A percentile compares a stretch with the other conserved stretches of the same genome.
These are phyloP conservation scores for Daldinia concentrica DNA, from an alignment of 495 filamentous ascomycete species.

Conservation along the genomic window DNA sequence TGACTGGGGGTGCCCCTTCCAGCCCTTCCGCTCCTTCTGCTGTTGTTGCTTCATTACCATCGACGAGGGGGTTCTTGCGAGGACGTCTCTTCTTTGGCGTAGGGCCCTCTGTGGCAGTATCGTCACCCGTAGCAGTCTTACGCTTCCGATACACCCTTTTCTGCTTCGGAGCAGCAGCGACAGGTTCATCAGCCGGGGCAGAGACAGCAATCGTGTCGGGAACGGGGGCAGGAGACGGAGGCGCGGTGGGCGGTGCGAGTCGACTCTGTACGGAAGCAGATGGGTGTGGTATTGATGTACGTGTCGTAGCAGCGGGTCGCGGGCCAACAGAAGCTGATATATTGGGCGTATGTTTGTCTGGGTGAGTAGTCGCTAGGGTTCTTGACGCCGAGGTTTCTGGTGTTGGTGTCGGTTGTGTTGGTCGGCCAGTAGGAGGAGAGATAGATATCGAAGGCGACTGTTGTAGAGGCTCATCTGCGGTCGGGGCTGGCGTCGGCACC, in stretches of 20 bases:
- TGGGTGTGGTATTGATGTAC: constrained; percentile 9
- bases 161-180: constrained; percentile 36
- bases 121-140: constrained; percentile 24
- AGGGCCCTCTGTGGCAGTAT: constrained; percentile 26
- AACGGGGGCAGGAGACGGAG: constrained; percentile 35
- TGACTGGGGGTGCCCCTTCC: constrained; percentile 41
- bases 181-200: constrained; percentile 17
- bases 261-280: constrained; percentile 17
- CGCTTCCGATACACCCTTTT: constrained; percentile 39
- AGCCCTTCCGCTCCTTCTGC: constrained; percentile 34
- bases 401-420: constrained; percentile 28
- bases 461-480: constrained; percentile 9
- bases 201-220: constrained; percentile 32
- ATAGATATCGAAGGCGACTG: constrained; percentile 28
- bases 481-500: constrained; percentile 7
- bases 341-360: constrained; percentile 1
- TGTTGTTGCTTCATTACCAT: constrained; percentile 7
- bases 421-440: constrained; percentile 27
- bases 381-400: constrained; percentile 14
- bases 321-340: background rate
- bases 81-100: constrained; percentile 38
- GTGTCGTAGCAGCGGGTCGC: background rate
- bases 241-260: constrained; percentile 25
- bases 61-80: constrained; percentile 26
- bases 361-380: constrained; percentile 2